Evolutionary conservation across 148 eudicot species (phyloP).

Genomic region (Suaeda aralocaspica): DNA sequence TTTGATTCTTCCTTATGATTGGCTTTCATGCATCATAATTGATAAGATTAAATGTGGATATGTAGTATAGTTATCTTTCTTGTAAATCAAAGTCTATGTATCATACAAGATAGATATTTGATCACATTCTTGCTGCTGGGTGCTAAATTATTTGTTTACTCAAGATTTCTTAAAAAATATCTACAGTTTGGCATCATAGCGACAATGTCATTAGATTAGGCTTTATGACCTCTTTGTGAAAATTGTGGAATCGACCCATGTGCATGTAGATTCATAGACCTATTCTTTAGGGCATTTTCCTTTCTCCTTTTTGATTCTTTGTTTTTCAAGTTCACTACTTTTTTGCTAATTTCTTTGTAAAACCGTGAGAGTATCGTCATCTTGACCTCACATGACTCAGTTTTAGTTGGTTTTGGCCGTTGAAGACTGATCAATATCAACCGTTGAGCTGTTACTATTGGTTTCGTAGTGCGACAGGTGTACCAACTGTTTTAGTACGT

Average conservation of each 20-base stretch:
- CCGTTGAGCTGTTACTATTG: constrained; percentile 12
- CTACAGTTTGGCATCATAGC: constrained; percentile 13
- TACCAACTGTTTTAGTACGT: constrained; percentile 4
- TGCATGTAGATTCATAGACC: constrained; percentile 25
- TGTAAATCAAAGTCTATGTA: background rate
- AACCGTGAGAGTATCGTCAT: constrained; percentile 7
- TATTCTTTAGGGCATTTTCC: background rate
- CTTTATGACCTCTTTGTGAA: constrained; percentile 1
- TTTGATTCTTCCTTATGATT: too few relatives aligned
- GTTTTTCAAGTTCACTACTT: constrained; percentile 10
- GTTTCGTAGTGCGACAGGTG: constrained; percentile 13
- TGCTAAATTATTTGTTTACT: background rate
- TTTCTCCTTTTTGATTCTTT: background rate
- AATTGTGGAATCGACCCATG: constrained; percentile 19
- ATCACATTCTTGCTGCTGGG: background rate
- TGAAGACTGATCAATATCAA: constrained; percentile 3
- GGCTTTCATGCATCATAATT: too few relatives aligned
- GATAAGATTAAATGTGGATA: background rate
- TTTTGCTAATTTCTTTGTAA: constrained; percentile 6
- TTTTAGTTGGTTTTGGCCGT: constrained; percentile 6
- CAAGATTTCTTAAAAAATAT: background rate
- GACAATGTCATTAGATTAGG: constrained; percentile 17
- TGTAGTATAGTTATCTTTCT: background rate
- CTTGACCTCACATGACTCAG: constrained; percentile 15
- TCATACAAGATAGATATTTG: background rate